A percentile compares a stretch with the other conserved stretches of the same genome.
Conservation (phyloP, 2,329 filamentous ascomycete species). For the Fusarium sp. region DNA sequence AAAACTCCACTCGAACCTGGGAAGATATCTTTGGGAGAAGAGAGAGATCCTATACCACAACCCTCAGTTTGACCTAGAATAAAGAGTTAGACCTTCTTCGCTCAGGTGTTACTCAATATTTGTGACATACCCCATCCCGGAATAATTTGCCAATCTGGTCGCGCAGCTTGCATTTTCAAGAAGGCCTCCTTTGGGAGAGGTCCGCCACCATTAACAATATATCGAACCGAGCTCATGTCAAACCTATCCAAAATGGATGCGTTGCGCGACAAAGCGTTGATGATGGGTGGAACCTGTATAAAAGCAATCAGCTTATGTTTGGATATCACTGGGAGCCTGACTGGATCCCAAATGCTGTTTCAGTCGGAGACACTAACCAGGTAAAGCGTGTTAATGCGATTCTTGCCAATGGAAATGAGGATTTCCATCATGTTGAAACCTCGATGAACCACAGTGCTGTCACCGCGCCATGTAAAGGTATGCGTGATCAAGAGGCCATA, state of each 20-base stretch:
- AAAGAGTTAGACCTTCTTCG: neutral
- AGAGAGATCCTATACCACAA: slow-evolving; percentile 6
- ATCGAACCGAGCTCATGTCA: slow-evolving; percentile 10
- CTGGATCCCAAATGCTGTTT: neutral
- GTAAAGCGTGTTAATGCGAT: slow-evolving; percentile 11
- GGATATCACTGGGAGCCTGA: neutral
- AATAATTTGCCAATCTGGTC: slow-evolving; percentile 9
- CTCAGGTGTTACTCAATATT: neutral
- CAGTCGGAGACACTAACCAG: slow-evolving; percentile 1
- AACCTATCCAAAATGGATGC: slow-evolving; percentile 7
- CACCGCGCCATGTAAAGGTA: slow-evolving; percentile 10
- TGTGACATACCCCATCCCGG: slow-evolving; percentile 5
- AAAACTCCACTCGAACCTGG: slow-evolving; percentile 11
- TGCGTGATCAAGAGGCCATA: slow-evolving; percentile 13
- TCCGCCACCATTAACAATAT: slow-evolving; percentile 8
- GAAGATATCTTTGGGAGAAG: slow-evolving; percentile 11
- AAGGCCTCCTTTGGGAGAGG: slow-evolving; percentile 7
- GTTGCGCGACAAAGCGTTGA: slow-evolving; percentile 7
- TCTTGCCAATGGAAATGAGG: slow-evolving; percentile 7
- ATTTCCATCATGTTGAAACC: slow-evolving; percentile 13
- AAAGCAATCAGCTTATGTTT: neutral
- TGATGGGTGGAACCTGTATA: slow-evolving; percentile 2
- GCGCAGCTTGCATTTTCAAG: slow-evolving; percentile 4
- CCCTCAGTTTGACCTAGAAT: slow-evolving; percentile 12
- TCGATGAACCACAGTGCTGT: slow-evolving; percentile 8